A percentile compares a stretch with the other conserved stretches of the same genome.
Conservation (phyloP, 2,329 filamentous ascomycete genomes). For the Ceratocystis papillata region DNA sequence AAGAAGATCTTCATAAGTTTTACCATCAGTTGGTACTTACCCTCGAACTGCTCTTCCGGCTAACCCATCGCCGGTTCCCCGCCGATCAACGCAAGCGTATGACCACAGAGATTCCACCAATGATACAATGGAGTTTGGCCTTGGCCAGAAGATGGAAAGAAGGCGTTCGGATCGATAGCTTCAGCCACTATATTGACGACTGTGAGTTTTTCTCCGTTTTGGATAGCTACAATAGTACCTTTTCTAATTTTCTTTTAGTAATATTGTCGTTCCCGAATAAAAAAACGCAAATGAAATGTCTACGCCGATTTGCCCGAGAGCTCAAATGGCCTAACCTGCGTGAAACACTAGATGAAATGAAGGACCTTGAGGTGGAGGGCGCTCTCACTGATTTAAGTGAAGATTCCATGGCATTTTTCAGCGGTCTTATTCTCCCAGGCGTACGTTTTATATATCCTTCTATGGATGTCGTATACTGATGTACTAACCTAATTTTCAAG, state of each 20-base stretch:
- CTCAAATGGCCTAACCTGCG: conserved; percentile 69
- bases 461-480: neutral
- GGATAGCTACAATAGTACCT: too few species aligned
- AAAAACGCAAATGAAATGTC: conserved; percentile 55
- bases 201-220: conserved; percentile 11
- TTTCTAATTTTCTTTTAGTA: conserved; percentile 32
- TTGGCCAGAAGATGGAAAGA: conserved; percentile 64
- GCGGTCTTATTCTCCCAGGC: conserved; percentile 60
- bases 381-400: conserved; percentile 52
- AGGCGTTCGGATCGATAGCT: conserved; percentile 55
- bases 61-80: conserved; percentile 51
- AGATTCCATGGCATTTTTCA: conserved; percentile 68
- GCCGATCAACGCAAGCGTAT: conserved; percentile 55
- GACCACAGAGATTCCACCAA: conserved; percentile 54
- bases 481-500: conserved; percentile 29
- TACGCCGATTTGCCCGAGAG: conserved; percentile 56
- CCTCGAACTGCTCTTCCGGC: conserved; percentile 59
- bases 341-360: conserved; percentile 52
- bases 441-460: conserved; percentile 34
- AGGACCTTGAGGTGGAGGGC: conserved; percentile 48
- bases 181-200: conserved; percentile 34
- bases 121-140: conserved; percentile 61
- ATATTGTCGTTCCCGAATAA: conserved; percentile 55
- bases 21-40: conserved; percentile 68
- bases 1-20: conserved; percentile 51